Conservation (phyloP, 169 alveolate genomes). For the Plasmodium ovale region DNA sequence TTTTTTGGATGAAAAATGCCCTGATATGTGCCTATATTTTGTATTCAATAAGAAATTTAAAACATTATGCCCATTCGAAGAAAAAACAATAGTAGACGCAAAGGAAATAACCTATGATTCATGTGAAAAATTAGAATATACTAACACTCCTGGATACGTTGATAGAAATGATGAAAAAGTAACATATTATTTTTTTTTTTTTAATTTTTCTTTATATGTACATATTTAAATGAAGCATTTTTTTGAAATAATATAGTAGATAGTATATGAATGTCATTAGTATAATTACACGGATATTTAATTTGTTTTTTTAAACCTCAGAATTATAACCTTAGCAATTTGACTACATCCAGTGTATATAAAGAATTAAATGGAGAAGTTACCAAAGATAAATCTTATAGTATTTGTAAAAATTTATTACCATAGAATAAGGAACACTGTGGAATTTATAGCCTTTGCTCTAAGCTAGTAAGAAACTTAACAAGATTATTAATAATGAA, state of each 20-base stretch:
- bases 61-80: background rate
- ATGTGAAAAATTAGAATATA: background rate
- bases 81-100: too few species aligned
- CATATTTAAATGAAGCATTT: too few species aligned
- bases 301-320: too few species aligned
- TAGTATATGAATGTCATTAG: too few species aligned
- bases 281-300: too few species aligned
- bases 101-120: background rate
- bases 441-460: background rate
- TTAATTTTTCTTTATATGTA: too few species aligned
- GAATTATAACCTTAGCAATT: background rate
- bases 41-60: background rate
- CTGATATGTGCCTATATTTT: background rate
- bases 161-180: background rate
- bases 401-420: background rate
- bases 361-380: background rate
- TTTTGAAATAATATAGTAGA: too few species aligned
- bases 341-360: background rate
- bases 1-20: background rate
- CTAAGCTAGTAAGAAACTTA: background rate
- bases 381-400: too few species aligned
- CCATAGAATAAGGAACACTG: background rate
- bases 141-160: background rate
- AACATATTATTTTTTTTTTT: too few species aligned
- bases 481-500: too few species aligned